Evolutionary conservation across 2,329 filamentous ascomycete species (phyloP).

Genomic region (Arthroderma sp.): DNA sequence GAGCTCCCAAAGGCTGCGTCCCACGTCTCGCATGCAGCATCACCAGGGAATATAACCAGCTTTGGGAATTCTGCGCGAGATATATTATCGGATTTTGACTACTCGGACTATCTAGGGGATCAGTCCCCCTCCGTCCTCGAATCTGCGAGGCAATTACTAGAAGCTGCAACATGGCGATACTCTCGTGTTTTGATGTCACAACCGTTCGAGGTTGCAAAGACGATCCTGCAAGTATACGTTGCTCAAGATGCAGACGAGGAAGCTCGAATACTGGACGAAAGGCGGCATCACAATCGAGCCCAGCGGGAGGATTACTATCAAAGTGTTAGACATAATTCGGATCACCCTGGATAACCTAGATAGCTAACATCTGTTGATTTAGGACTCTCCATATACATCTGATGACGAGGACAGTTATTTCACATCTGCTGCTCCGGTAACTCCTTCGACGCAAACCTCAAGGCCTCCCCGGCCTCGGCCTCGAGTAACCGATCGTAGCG

Average conservation of each 20-base stretch:
- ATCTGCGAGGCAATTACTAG: constrained; percentile 61
- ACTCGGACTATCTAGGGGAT: constrained; percentile 72
- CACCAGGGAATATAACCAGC: constrained; percentile 34
- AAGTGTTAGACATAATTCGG: constrained; percentile 15
- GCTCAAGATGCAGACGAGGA: constrained; percentile 27
- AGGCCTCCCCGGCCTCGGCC: constrained; percentile 26
- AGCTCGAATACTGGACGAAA: constrained; percentile 17
- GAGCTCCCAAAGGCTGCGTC: constrained; percentile 23
- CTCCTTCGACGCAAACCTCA: constrained; percentile 29
- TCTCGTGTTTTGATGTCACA: constrained; percentile 77
- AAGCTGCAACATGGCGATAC: constrained; percentile 86
- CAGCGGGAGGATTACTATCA: constrained; percentile 19
- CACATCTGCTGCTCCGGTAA: constrained; percentile 44
- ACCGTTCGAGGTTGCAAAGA: constrained; percentile 95
- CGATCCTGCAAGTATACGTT: constrained; percentile 64
- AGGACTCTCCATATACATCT: constrained; percentile 32
- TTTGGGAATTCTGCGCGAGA: constrained; percentile 59
- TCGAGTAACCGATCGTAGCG: constrained; percentile 34
- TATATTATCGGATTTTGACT: constrained; percentile 81
- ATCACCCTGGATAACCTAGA: not conserved
- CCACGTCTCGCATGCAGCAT: constrained; percentile 17
- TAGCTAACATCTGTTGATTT: not conserved
- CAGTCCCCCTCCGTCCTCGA: constrained; percentile 61
- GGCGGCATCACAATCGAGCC: constrained; percentile 16
- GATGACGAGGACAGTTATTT: constrained; percentile 81